These are phyloP conservation scores for Penicillium crystallinum DNA, from an alignment of 495 filamentous ascomycete genomes.

Conservation along the genomic window DNA sequence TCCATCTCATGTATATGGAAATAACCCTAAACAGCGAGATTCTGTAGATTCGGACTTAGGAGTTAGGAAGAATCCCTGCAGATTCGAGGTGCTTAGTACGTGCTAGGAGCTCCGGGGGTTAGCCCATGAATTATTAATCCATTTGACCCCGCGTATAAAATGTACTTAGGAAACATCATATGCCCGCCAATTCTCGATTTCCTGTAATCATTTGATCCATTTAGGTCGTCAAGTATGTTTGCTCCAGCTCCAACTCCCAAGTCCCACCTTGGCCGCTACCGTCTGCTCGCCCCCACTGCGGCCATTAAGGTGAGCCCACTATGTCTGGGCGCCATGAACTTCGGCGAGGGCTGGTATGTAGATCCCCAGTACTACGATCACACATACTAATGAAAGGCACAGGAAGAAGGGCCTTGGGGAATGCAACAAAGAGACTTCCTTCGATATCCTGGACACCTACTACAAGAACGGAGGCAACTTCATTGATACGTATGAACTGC, in stretches of 20 bases:
- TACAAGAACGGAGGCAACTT: slow-evolving; percentile 69
- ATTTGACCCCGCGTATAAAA: background rate
- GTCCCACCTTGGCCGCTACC: slow-evolving; percentile 49
- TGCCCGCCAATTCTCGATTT: background rate
- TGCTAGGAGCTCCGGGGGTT: background rate
- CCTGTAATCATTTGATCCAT: background rate
- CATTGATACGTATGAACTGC: slow-evolving; percentile 54
- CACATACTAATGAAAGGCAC: background rate
- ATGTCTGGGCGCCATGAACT: slow-evolving; percentile 59
- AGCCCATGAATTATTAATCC: background rate
- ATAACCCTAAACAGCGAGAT: too few species aligned
- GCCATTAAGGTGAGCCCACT: slow-evolving; percentile 54
- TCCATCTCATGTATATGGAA: too few species aligned
- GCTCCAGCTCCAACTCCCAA: slow-evolving; percentile 9
- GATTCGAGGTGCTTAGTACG: background rate
- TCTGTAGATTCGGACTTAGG: slow-evolving; percentile 3
- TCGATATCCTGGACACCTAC: slow-evolving; percentile 63
- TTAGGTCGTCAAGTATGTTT: slow-evolving; percentile 2
- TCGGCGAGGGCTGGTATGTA: slow-evolving; percentile 49
- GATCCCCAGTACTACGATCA: background rate
- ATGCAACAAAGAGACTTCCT: slow-evolving; percentile 56
- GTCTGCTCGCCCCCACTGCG: slow-evolving; percentile 54
- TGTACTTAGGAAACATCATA: background rate
- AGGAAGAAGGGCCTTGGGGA: slow-evolving; percentile 48
- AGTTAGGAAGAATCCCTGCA: background rate